These are phyloP conservation scores for Globisporangium nunn DNA, from an alignment of 352 stramenopile species.

Conservation along the genomic window DNA sequence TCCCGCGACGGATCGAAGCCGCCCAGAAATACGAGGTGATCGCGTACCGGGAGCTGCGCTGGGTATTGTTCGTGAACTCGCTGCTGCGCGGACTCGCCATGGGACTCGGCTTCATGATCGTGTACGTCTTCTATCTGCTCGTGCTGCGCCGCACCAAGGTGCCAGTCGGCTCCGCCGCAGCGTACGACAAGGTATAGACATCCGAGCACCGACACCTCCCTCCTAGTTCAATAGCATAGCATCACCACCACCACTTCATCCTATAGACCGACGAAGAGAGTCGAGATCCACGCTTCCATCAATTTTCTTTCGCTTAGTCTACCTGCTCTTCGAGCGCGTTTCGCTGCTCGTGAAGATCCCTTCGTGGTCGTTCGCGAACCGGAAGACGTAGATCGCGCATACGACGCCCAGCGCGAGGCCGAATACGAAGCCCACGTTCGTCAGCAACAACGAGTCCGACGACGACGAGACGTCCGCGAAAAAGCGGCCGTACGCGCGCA, in stretches of 20 bases:
- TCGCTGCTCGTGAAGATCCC: slow-evolving; percentile 8
- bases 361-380: slow-evolving; percentile 29
- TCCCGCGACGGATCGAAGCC: slow-evolving; percentile 49
- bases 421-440: slow-evolving; percentile 23
- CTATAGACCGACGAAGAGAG: background rate
- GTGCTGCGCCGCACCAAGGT: slow-evolving; percentile 44
- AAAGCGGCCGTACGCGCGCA: slow-evolving; percentile 7
- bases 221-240: background rate
- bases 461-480: slow-evolving; percentile 24
- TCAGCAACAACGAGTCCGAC: slow-evolving; percentile 19
- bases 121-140: slow-evolving; percentile 80
- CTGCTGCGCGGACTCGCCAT: slow-evolving; percentile 68
- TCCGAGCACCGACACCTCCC: too few species aligned
- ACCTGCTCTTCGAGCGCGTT: slow-evolving; percentile 16
- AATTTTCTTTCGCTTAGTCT: slow-evolving; percentile 2
- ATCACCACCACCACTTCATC: background rate
- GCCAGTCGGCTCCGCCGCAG: slow-evolving; percentile 23
- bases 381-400: slow-evolving; percentile 53
- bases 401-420: slow-evolving; percentile 41
- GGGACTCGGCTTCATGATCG: slow-evolving; percentile 68
- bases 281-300: background rate
- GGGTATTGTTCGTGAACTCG: slow-evolving; percentile 77
- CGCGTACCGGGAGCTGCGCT: slow-evolving; percentile 73
- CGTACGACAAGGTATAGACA: slow-evolving; percentile 74
- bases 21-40: slow-evolving; percentile 76